Evolutionary conservation across 2,329 filamentous ascomycete species (phyloP), one percentile per base, ranked within the genome.

Genomic region (Fonsecaea multimorphosa): DNA sequence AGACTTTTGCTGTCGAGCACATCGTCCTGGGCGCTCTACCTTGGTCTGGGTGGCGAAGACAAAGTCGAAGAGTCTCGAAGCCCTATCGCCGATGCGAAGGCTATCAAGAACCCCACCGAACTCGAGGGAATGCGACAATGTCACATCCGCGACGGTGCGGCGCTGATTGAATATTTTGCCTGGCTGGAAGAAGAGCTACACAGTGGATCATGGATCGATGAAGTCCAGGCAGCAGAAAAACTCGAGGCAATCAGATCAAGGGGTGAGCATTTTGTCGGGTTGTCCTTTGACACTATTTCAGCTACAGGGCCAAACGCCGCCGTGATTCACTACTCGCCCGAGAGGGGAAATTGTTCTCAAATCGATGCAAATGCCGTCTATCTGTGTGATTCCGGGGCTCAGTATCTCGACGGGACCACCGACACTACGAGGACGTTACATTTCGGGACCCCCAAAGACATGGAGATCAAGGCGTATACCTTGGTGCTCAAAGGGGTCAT

Each of bases 281-380:
- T 98, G 16, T 97, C 93, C 0, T 99, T 99, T 74, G 89, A 93
- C 71, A 98, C 95, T 1, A 99, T 99, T 67, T 98, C 94, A 0
- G 96, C 93, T 0, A 97, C 93, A 0, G 95, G 95, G 2, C 81
- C 94, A 1, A 97, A 95, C 76, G 95, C 93, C 64, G 95, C 95
- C 4, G 86, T 99, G 12, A 99, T 99, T 64, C 95, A 99, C 77
- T 99, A 99, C 82, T 91, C 90, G 72, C 93, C 95, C 0, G 91
- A 97, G 75, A 87, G 86, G 62, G 92, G 91, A 22, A 89, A 84
- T 68, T 98, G 94, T 78, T 86, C 93, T 8, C 81, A 86, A 31
- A 92, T 99, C 72, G 92, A 99, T 71, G 92, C 92, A 0, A 87
- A 88, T 6, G 88, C 89, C 14, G 87, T 99, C 65, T 99, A 99